These are phyloP conservation scores for Cryphonectria japonica DNA, from an alignment of 2,329 filamentous ascomycete genomes.

Conservation along the genomic window DNA sequence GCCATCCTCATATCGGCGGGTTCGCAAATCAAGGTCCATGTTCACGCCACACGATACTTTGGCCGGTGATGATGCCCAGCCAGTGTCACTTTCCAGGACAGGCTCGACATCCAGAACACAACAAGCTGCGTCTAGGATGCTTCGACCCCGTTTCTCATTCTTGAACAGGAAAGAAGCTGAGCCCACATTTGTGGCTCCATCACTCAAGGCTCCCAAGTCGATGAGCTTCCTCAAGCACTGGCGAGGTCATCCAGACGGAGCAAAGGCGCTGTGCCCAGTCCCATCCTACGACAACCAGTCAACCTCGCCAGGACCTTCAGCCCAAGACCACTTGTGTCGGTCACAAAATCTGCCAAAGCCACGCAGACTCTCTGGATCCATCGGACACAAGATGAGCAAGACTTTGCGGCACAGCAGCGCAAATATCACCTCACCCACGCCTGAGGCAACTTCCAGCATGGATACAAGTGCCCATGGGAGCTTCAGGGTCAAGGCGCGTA, in stretches of 20 bases:
- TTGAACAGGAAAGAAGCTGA: conserved; percentile 39
- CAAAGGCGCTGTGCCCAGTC: conserved; percentile 6
- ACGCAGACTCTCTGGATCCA: conserved; percentile 50
- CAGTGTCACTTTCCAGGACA: not conserved
- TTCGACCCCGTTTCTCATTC: conserved; percentile 23
- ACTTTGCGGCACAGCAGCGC: conserved; percentile 54
- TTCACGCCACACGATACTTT: conserved; percentile 41
- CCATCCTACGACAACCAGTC: conserved; percentile 38
- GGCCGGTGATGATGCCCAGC: conserved; percentile 21
- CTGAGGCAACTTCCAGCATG: conserved; percentile 22
- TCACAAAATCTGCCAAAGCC: conserved; percentile 43
- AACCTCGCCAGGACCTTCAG: conserved; percentile 33
- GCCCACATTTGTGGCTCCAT: conserved; percentile 30
- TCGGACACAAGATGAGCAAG: conserved; percentile 48
- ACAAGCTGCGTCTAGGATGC: not conserved
- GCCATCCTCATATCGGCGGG: conserved; percentile 51
- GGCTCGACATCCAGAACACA: not conserved
- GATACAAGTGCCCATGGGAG: conserved; percentile 38
- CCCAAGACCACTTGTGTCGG: conserved; percentile 7
- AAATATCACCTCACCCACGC: conserved; percentile 26
- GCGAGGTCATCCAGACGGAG: conserved; percentile 33
- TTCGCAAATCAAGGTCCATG: conserved; percentile 62
- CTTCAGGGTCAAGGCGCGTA: conserved; percentile 59
- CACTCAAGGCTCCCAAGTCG: conserved; percentile 55
- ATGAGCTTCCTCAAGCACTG: conserved; percentile 52